A percentile compares a stretch with the other conserved stretches of the same genome.
phyloP scores from a whole-genome alignment of 441 rosid genomes.

The Flueggea neowawraea region DNA sequence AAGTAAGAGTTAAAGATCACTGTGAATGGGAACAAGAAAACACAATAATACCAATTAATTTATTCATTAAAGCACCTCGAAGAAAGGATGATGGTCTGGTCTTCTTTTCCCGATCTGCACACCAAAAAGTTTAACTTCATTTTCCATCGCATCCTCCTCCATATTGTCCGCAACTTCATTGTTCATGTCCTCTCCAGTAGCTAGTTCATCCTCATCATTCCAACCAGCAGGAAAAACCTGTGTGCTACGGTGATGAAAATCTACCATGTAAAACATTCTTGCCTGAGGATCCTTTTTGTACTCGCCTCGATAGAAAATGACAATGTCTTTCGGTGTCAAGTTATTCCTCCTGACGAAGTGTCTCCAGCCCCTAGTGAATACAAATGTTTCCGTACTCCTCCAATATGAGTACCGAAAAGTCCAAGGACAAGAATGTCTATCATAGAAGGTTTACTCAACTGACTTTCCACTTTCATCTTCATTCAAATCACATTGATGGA shows the following conservation, averaged over 20 bases:
- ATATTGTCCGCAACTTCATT: not conserved
- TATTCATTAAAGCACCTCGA: slow-evolving; percentile 3
- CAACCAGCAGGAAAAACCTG: not conserved
- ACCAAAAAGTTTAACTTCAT: slow-evolving; percentile 17
- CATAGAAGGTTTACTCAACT: slow-evolving; percentile 19
- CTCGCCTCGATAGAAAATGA: slow-evolving; percentile 22
- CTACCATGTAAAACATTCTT: slow-evolving; percentile 20
- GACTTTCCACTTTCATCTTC: slow-evolving; percentile 6
- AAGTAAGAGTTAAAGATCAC: not conserved
- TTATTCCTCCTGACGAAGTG: slow-evolving; percentile 22
- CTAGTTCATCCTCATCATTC: not conserved
- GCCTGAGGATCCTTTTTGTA: slow-evolving; percentile 1
- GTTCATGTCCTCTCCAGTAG: not conserved
- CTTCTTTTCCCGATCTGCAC: slow-evolving; percentile 14
- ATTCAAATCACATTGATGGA: not conserved
- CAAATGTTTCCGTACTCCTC: slow-evolving; percentile 20
- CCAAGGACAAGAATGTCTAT: slow-evolving; percentile 15
- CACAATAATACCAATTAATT: not conserved
- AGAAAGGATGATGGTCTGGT: not conserved
- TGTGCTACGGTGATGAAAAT: not conserved
- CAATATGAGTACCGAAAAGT: slow-evolving; percentile 29
- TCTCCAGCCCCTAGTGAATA: slow-evolving; percentile 27
- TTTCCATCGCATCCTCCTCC: not conserved
- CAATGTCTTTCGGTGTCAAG: slow-evolving; percentile 18
- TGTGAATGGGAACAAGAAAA: not conserved